Base-by-base conservation (phyloP, 2,329 filamentous ascomycete species). In the Penicillium aurantiogriseum region DNA sequence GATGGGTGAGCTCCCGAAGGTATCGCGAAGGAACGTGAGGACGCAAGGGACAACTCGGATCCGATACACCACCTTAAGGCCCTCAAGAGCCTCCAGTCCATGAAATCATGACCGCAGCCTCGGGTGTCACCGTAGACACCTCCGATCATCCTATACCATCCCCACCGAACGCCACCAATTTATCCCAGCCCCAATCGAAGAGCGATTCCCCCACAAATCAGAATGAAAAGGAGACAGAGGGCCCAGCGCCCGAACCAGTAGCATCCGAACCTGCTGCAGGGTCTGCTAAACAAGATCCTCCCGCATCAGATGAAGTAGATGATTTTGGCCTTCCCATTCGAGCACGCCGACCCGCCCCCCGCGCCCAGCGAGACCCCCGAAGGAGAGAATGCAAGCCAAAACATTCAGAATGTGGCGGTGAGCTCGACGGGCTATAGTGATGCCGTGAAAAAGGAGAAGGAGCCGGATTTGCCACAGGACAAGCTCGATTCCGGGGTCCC, bases 251-350 rank as follows among this genome's bases (percentile, higher is more conserved):
- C 15, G 38, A 48, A 19, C 51, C 45, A 31, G 56, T 44, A 6
- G 42, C 51, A 9, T n/a, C 58, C 15, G 54, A 45, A 43, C 38
- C 57, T 19, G 44, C 44, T 7, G 23, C 50, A 13, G 51, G 49
- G n/a, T 23, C 51, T 29, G 49, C 31, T 39, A 50, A 9, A 10
- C 53, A 54, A 51, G 52, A 58, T 23, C 42, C 51, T 6, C 46
- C 59, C 7, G 45, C 29, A 40, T 51, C 59, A 27, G 55, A 60
- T 45, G 68, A 69, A 25, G 46, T 75, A 29, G 74, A 77, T 48
- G 74, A 76, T 45, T 77, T 77, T 60, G 74, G 74, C 2, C 67
- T 77, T 17, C 74, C 74, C 7, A 71, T 76, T 59, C 73, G 69
- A 61, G 39, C 57, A 43, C 67, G 66, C 21, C 49, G 45, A 31